These are phyloP conservation scores for Echinosophora koreensis DNA, from an alignment of 306 rosid genomes.

Conservation along the genomic window DNA sequence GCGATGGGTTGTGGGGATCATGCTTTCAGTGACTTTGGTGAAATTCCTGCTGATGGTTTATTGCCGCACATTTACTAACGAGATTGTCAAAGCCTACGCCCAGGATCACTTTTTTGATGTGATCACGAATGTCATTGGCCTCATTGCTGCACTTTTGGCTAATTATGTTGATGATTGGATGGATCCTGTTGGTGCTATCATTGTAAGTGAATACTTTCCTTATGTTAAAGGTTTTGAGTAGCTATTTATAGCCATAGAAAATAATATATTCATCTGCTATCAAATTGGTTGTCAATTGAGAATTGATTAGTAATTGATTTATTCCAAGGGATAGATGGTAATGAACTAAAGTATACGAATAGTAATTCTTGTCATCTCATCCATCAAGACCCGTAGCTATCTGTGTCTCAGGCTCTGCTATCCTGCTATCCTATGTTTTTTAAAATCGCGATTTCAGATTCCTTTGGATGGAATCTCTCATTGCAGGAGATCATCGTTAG, in stretches of 20 bases:
- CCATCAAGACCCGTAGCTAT: background rate
- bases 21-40: constrained; percentile 91
- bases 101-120: constrained; percentile 99
- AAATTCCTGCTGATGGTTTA: constrained; percentile 77
- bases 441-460: background rate
- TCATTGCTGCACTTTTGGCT: constrained; percentile 91
- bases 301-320: background rate
- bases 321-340: constrained; percentile 5
- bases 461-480: constrained; percentile 2
- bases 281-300: background rate
- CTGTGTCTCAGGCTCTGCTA: constrained; percentile 10
- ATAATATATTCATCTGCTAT: background rate
- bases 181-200: constrained; percentile 97
- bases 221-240: constrained; percentile 29
- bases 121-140: constrained; percentile 92
- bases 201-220: constrained; percentile 66
- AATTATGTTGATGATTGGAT: constrained; percentile 84
- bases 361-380: background rate
- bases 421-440: constrained; percentile 4
- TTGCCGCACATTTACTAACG: constrained; percentile 87
- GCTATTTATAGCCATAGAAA: background rate
- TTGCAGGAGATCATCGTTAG: background rate
- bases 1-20: constrained; percentile 92
- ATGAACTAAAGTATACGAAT: background rate
- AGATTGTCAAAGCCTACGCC: constrained; percentile 95